Evolutionary conservation across 441 rosid species (phyloP).

Genomic region (Biscutella laevigata): DNA sequence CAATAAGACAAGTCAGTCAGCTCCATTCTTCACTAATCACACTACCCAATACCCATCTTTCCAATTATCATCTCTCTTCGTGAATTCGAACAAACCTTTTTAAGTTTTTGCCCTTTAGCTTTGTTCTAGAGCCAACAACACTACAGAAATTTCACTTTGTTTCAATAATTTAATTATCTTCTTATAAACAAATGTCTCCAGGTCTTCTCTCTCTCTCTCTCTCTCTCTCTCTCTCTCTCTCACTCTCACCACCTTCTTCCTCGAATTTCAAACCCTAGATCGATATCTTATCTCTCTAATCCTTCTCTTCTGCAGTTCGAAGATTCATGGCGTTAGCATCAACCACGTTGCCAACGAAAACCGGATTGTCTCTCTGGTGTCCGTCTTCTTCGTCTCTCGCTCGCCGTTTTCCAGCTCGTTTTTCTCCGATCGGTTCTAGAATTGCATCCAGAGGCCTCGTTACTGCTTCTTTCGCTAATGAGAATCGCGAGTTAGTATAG

Average conservation of each 20-base stretch:
- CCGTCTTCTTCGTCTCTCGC: slow-evolving; percentile 42
- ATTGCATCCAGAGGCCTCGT: slow-evolving; percentile 40
- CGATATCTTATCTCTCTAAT: slow-evolving; percentile 21
- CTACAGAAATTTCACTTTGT: background rate
- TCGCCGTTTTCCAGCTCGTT: slow-evolving; percentile 28
- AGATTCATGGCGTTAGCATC: slow-evolving; percentile 53
- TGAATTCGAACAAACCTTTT: background rate
- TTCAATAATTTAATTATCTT: slow-evolving; percentile 24
- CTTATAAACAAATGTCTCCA: slow-evolving; percentile 34
- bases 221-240: too few relatives aligned
- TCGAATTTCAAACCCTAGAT: slow-evolving; percentile 4
- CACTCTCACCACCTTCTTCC: slow-evolving; percentile 3
- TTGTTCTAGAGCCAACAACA: slow-evolving; percentile 18
- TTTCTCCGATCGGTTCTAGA: slow-evolving; percentile 34
- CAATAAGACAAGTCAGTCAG: slow-evolving; percentile 23
- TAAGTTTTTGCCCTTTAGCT: slow-evolving; percentile 21
- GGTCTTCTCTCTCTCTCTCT: too few relatives aligned
- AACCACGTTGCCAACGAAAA: slow-evolving; percentile 40
- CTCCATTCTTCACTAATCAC: slow-evolving; percentile 19
- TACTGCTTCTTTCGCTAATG: slow-evolving; percentile 65
- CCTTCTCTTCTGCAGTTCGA: slow-evolving; percentile 33
- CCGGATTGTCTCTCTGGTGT: slow-evolving; percentile 48
- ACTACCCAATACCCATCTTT: background rate
- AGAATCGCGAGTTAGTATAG: slow-evolving; percentile 68
- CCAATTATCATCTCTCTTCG: background rate